Evolutionary conservation across 2,329 filamentous ascomycete genomes (phyloP).

Genomic region (Ophiostoma ulmi): DNA sequence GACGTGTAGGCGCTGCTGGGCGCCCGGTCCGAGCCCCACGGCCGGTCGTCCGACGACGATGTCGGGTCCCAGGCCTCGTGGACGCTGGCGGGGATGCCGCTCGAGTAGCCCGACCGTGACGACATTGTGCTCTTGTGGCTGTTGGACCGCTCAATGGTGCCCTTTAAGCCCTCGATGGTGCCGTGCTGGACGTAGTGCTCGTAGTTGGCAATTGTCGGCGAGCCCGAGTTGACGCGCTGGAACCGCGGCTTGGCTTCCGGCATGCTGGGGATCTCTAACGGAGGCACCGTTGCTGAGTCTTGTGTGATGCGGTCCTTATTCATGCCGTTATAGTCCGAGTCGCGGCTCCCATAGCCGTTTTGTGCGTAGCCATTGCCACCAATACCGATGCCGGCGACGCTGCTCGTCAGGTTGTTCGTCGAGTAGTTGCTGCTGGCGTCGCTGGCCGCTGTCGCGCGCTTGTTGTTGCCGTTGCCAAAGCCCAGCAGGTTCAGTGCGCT

Average conservation of each 20-base stretch:
- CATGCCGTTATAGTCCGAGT: constrained; percentile 10
- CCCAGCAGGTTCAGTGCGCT: constrained; percentile 63
- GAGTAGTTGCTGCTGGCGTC: constrained; percentile 53
- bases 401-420: constrained; percentile 37
- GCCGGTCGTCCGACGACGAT: constrained; percentile 36
- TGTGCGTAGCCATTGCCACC: background rate
- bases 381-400: background rate
- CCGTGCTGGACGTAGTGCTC: constrained; percentile 47
- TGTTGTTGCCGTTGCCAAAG: constrained; percentile 42
- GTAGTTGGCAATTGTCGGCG: constrained; percentile 62
- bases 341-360: background rate
- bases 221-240: constrained; percentile 62
- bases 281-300: constrained; percentile 65
- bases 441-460: constrained; percentile 43
- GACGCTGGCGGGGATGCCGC: constrained; percentile 61
- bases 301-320: constrained; percentile 48
- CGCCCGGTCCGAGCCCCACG: constrained; percentile 48
- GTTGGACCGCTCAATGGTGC: constrained; percentile 54
- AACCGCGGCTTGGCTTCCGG: constrained; percentile 55
- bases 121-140: constrained; percentile 46
- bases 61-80: constrained; percentile 52
- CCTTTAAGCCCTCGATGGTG: constrained; percentile 52
- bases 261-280: constrained; percentile 52
- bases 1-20: constrained; percentile 49
- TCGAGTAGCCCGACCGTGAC: constrained; percentile 52